A percentile compares a stretch with the other conserved stretches of the same genome.
Conservation (phyloP, 345 rosid species). For the Moricandia moricandioides region DNA sequence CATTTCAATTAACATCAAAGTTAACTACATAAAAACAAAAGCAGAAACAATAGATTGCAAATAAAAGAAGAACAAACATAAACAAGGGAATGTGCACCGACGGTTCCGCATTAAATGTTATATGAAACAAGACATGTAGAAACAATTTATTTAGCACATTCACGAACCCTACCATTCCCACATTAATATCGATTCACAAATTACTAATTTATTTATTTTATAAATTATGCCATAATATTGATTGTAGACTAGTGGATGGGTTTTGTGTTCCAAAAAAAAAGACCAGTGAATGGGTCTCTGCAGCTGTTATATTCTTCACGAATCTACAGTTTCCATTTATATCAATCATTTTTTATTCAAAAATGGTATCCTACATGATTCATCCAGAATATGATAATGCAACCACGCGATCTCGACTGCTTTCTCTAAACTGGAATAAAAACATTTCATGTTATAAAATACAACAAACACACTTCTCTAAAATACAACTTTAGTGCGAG, state of each 20-base stretch:
- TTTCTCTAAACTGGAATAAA: not conserved
- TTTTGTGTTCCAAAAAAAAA: too few species aligned
- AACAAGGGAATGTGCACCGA: slow-evolving; percentile 12
- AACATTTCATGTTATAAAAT: not conserved
- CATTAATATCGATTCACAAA: slow-evolving; percentile 11
- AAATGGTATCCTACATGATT: not conserved
- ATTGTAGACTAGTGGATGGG: slow-evolving; percentile 2
- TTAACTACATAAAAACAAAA: not conserved
- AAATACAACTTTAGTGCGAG: too few species aligned
- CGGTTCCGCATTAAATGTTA: slow-evolving; percentile 15
- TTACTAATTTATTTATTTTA: not conserved
- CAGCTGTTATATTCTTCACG: slow-evolving; percentile 17
- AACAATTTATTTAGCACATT: slow-evolving; percentile 26
- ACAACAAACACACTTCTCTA: too few species aligned
- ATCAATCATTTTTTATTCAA: not conserved
- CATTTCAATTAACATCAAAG: not conserved
- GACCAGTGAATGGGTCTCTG: not conserved
- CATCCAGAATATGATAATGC: not conserved
- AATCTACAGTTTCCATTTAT: slow-evolving; percentile 7
- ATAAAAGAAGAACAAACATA: not conserved
- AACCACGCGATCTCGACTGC: slow-evolving; percentile 2
- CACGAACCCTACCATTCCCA: slow-evolving; percentile 25
- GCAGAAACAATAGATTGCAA: not conserved
- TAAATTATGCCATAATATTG: not conserved
- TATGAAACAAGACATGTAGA: slow-evolving; percentile 12